These are phyloP conservation scores for Oryza coarctata DNA, from an alignment of 176 grass and related monocot species.

Conservation along the genomic window DNA sequence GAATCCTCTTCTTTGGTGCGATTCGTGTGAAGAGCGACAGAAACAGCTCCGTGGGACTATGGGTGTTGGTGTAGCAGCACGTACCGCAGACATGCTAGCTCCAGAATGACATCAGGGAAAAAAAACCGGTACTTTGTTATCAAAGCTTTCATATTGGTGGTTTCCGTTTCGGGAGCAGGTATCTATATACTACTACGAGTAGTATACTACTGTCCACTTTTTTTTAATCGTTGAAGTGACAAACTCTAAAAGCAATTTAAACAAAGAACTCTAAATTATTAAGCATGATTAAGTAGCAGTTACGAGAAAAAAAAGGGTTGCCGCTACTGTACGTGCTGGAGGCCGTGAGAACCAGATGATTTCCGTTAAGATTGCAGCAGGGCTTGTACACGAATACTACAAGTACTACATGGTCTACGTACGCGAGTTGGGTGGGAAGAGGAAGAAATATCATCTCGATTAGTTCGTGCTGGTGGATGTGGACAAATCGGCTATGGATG, in stretches of 20 bases:
- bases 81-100: background rate
- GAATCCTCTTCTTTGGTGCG: background rate
- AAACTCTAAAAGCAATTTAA: no score
- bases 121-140: background rate
- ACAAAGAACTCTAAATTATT: no score
- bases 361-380: background rate
- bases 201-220: no score
- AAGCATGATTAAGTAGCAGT: background rate
- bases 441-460: background rate
- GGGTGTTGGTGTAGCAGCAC: constrained; percentile 37
- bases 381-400: background rate
- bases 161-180: background rate
- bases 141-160: background rate
- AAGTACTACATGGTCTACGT: background rate
- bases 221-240: no score
- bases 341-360: background rate
- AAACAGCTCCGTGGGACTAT: background rate
- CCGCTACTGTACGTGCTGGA: background rate
- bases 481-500: background rate
- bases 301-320: background rate
- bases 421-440: background rate
- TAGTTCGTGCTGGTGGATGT: background rate
- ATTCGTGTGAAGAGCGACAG: background rate
- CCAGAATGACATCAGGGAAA: background rate
- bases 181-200: background rate